A percentile compares a stretch with the other conserved stretches of the same genome.
phyloP scores from a whole-genome alignment of 106 monocot genomes.

The Platanthera zijinensis region DNA sequence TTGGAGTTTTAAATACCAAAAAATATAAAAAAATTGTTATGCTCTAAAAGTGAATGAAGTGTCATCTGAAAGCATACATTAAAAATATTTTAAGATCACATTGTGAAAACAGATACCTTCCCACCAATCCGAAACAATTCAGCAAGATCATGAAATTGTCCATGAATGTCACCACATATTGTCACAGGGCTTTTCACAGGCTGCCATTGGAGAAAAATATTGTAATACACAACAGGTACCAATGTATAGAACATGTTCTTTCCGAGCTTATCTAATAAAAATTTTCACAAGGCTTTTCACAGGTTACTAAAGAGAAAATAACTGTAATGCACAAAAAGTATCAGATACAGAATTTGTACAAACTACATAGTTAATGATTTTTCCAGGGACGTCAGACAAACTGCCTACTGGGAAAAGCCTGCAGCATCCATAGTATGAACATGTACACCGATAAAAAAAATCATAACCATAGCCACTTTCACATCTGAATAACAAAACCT shows the following conservation, averaged over 20 bases:
- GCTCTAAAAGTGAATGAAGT: constrained; percentile 4
- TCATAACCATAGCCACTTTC: background rate
- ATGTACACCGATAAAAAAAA: background rate
- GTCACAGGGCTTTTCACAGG: constrained; percentile 99
- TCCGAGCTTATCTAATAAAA: constrained; percentile 21
- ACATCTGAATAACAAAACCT: background rate
- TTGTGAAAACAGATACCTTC: constrained; percentile 47
- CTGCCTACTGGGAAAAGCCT: background rate
- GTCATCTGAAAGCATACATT: background rate
- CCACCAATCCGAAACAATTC: constrained; percentile 96
- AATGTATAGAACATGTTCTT: background rate
- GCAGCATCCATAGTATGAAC: background rate
- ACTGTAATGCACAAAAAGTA: background rate
- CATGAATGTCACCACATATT: constrained; percentile 98
- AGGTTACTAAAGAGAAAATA: constrained; percentile 38
- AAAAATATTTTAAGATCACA: background rate
- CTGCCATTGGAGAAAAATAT: constrained; percentile 23
- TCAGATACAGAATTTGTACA: background rate
- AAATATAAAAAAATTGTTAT: background rate
- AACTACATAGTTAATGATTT: background rate
- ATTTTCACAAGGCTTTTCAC: constrained; percentile 97
- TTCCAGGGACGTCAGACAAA: background rate
- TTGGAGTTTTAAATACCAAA: background rate
- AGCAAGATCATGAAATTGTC: constrained; percentile 98
- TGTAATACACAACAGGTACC: background rate